Base-by-base conservation (phyloP, 306 rosid genomes). In the Dryas alaskensis region DNA sequence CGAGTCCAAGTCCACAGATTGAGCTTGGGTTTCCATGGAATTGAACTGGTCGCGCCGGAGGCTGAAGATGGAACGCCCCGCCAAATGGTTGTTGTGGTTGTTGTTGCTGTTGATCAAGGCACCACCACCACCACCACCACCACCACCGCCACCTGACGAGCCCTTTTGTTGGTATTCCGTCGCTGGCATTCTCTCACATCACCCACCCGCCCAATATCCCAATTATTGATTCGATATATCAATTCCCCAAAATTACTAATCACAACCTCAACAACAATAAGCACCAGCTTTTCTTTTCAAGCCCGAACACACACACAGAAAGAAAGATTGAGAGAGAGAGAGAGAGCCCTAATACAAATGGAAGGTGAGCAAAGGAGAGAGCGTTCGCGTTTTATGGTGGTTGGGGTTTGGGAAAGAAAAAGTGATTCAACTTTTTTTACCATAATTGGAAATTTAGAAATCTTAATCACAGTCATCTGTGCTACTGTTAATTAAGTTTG, bases 1-100 rank as follows among this genome's bases (percentile, higher is more conserved):
- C n/a, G n/a, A n/a, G n/a, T n/a, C n/a, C n/a, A n/a, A n/a, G n/a
- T n/a, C n/a, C n/a, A n/a, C n/a, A n/a, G n/a, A n/a, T n/a, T n/a
- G n/a, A n/a, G n/a, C n/a, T n/a, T n/a, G n/a, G n/a, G n/a, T n/a
- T n/a, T n/a, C n/a, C n/a, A n/a, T n/a, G n/a, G n/a, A n/a, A n/a
- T n/a, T n/a, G n/a, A n/a, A n/a, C n/a, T n/a, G n/a, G n/a, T n/a
- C n/a, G n/a, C n/a, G n/a, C n/a, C n/a, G n/a, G n/a, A n/a, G n/a
- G n/a, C n/a, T n/a, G n/a, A n/a, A n/a, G n/a, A n/a, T n/a, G 14
- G 98, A 84, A 54, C 98, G 96, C 13, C 97, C 91, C 37, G 37
- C 37, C 22, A 87, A 62, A 62, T 75, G 73, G 47, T 78, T 46
- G 61, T 22, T 22, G 22, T 75, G 73, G 50, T 78, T 46, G 37